These are phyloP conservation scores for Chaetomium strumarium DNA, from an alignment of 2,329 filamentous ascomycete species.

Conservation along the genomic window DNA sequence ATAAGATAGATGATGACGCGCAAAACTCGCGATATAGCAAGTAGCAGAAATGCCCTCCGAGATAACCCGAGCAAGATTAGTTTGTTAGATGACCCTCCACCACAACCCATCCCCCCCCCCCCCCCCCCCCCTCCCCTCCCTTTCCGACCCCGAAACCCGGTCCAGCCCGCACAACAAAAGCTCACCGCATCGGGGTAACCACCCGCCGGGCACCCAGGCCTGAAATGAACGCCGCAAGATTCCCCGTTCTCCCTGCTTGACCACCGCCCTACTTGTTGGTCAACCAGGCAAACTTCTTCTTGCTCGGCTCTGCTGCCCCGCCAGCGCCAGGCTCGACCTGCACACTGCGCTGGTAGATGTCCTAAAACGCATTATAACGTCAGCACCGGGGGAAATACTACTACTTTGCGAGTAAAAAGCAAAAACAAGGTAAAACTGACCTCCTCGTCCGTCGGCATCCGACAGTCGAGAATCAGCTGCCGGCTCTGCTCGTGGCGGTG, in stretches of 20 bases:
- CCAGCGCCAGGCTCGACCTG: constrained; percentile 49
- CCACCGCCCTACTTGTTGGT: constrained; percentile 34
- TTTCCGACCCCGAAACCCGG: neutral
- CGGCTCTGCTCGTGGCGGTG: constrained; percentile 63
- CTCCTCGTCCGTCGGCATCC: constrained; percentile 80
- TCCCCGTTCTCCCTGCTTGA: neutral
- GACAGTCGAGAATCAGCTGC: constrained; percentile 73
- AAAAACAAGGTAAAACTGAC: constrained; percentile 52
- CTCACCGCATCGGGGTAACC: neutral
- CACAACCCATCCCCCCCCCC: too few species aligned
- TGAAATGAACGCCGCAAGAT: neutral
- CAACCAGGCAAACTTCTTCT: constrained; percentile 64
- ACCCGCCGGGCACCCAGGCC: neutral
- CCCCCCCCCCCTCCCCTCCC: neutral
- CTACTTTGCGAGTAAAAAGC: constrained; percentile 15
- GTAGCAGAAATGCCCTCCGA: too few species aligned
- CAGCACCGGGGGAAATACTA: neutral
- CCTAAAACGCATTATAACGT: constrained; percentile 35
- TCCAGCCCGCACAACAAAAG: too few species aligned
- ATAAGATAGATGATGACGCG: neutral
- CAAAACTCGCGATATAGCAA: neutral
- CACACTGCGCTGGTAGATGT: constrained; percentile 58
- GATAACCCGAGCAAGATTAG: neutral
- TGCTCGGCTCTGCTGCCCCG: constrained; percentile 42
- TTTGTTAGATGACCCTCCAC: too few species aligned